Conservation (phyloP, 805 yeast genomes). For the Pichia scutulata region DNA sequence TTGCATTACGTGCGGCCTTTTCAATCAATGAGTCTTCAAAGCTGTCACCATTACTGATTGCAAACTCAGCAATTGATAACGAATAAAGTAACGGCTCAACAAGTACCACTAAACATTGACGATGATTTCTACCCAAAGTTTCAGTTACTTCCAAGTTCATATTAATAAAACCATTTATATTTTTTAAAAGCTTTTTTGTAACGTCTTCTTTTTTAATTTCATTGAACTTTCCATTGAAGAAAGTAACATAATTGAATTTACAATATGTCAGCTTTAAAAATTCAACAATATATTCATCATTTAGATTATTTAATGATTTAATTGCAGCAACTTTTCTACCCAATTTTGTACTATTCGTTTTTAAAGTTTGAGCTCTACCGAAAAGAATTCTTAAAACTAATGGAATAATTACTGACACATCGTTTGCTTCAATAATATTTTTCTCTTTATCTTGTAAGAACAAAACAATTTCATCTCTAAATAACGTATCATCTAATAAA, state of each 20-base stretch:
- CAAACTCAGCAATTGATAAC: constrained; percentile 44
- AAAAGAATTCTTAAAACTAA: constrained; percentile 68
- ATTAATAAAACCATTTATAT: constrained; percentile 57
- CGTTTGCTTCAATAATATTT: constrained; percentile 50
- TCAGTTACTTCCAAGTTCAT: constrained; percentile 48
- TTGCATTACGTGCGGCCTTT: constrained; percentile 48
- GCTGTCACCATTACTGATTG: constrained; percentile 20
- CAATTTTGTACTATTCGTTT: constrained; percentile 59
- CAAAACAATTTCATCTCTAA: constrained; percentile 74
- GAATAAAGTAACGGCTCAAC: constrained; percentile 52
- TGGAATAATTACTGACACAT: constrained; percentile 57
- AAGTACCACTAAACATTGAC: constrained; percentile 39
- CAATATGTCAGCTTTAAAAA: constrained; percentile 60
- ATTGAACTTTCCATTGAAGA: constrained; percentile 22
- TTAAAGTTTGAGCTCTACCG: constrained; percentile 74
- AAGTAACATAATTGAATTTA: constrained; percentile 35
- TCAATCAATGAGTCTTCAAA: constrained; percentile 21
- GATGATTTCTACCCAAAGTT: constrained; percentile 52
- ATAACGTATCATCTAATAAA: constrained; percentile 72
- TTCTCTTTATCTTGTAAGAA: constrained; percentile 49
- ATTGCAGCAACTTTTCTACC: constrained; percentile 68
- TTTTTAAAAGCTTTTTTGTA: constrained; percentile 34
- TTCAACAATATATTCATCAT: constrained; percentile 41
- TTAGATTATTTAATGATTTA: constrained; percentile 50
- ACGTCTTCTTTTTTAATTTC: constrained; percentile 20